phyloP scores from a whole-genome alignment of 768 basidiomycete genomes.

The Plicaturopsis crispa region DNA sequence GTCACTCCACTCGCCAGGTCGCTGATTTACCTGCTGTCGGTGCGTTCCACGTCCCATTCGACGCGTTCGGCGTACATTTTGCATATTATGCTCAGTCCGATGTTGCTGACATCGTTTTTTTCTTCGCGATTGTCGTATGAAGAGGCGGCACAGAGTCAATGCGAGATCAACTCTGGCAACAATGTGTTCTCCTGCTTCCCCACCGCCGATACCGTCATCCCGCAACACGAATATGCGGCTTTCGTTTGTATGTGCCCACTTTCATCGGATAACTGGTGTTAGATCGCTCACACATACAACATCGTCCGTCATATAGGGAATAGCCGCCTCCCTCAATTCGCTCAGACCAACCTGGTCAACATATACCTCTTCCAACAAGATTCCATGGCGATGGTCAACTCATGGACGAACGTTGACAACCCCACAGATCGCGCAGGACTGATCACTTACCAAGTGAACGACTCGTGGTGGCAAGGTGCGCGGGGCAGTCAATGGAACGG shows the following conservation, averaged over 20 bases:
- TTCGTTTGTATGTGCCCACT: conserved; percentile 67
- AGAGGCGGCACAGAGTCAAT: conserved; percentile 43
- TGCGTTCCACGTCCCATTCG: no score
- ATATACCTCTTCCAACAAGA: conserved; percentile 76
- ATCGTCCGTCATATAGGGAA: conserved; percentile 59
- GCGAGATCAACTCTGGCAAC: conserved; percentile 58
- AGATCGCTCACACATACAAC: conserved; percentile 11
- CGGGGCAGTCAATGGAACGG: conserved; percentile 41
- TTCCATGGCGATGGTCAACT: conserved; percentile 41
- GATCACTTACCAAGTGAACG: conserved; percentile 52
- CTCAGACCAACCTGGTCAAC: conserved; percentile 58
- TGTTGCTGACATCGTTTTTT: no score
- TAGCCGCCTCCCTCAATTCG: conserved; percentile 56
- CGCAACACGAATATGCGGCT: conserved; percentile 70
- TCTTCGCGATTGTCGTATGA: no score
- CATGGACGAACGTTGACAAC: conserved; percentile 31
- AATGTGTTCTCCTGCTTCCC: conserved; percentile 76
- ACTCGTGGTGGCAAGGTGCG: conserved; percentile 62
- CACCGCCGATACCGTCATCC: conserved; percentile 37
- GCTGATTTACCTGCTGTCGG: no score
- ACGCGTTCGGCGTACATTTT: no score
- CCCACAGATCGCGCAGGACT: conserved; percentile 49
- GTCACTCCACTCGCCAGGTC: no score
- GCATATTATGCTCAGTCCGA: no score
- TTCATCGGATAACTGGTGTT: no score